Percentiles rank a stretch among this genome's conserved stretches.
Conservation (phyloP, 2,329 filamentous ascomycete species). For the Alternaria sp. region DNA sequence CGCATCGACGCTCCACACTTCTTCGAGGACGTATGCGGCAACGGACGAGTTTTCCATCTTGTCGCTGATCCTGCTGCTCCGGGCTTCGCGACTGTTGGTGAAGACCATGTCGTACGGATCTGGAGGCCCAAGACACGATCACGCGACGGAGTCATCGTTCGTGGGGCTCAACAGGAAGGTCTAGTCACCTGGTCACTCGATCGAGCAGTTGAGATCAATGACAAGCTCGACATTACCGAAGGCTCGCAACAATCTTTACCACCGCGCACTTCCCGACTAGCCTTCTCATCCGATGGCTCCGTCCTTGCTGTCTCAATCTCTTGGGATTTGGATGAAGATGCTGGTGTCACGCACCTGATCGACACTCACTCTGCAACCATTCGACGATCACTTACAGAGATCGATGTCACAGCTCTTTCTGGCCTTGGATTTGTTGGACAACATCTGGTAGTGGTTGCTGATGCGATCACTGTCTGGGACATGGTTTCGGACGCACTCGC, state of each 20-base stretch:
- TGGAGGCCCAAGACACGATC: conserved; percentile 79
- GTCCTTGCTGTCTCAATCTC: conserved; percentile 44
- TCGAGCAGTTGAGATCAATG: conserved; percentile 57
- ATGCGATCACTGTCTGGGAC: conserved; percentile 80
- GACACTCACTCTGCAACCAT: conserved; percentile 73
- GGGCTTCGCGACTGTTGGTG: conserved; percentile 84
- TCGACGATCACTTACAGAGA: conserved; percentile 69
- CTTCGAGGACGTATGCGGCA: conserved; percentile 54
- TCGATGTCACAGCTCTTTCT: conserved; percentile 70
- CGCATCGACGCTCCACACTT: conserved; percentile 83
- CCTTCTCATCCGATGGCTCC: conserved; percentile 66
- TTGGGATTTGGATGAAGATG: conserved; percentile 50
- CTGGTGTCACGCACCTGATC: conserved; percentile 75
- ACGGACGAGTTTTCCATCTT: conserved; percentile 72
- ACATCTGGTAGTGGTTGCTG: conserved; percentile 76
- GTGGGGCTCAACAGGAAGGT: conserved; percentile 58
- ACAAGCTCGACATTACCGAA: conserved; percentile 39
- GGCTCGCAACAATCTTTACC: conserved; percentile 37
- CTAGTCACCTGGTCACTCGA: conserved; percentile 78
- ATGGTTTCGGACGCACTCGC: conserved; percentile 78
- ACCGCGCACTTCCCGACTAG: conserved; percentile 67
- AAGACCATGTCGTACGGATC: conserved; percentile 77
- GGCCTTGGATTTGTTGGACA: conserved; percentile 75
- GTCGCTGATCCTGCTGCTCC: conserved; percentile 71
- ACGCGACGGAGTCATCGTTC: conserved; percentile 70